Evolutionary conservation across 257 asterid species (phyloP).

Genomic region (Lycium barbarum): DNA sequence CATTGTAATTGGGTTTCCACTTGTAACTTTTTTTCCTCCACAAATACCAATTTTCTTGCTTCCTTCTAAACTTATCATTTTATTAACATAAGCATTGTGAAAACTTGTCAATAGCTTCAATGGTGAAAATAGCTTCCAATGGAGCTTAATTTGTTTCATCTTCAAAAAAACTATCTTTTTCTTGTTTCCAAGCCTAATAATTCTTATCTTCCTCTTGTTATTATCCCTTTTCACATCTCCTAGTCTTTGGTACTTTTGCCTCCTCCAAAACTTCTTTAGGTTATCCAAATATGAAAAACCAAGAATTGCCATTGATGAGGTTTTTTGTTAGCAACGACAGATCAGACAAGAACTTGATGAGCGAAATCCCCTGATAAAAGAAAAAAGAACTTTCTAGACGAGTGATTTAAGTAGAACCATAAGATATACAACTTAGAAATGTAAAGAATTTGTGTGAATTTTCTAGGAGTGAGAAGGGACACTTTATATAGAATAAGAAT

Average conservation of each 20-base stretch:
- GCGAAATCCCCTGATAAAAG: neutral
- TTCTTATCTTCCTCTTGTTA: conserved; percentile 32
- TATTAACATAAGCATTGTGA: conserved; percentile 39
- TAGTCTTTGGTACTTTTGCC: conserved; percentile 37
- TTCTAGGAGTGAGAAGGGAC: neutral
- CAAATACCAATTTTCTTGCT: conserved; percentile 20
- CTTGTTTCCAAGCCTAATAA: conserved; percentile 29
- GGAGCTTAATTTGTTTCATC: conserved; percentile 27
- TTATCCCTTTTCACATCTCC: neutral
- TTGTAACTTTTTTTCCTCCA: conserved; percentile 25
- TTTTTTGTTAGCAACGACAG: neutral
- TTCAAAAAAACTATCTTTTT: neutral
- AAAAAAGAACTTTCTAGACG: too few relatives aligned
- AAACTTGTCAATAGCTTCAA: conserved; percentile 31
- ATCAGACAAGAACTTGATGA: conserved; percentile 2
- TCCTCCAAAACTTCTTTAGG: conserved; percentile 39
- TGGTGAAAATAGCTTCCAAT: conserved; percentile 28
- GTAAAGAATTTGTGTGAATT: conserved; percentile 7
- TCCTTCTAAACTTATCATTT: conserved; percentile 38
- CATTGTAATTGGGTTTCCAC: conserved; percentile 28
- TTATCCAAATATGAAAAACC: conserved; percentile 25
- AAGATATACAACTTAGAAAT: neutral
- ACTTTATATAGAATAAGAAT: neutral
- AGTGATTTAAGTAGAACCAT: neutral
- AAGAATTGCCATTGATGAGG: neutral